Conservation (phyloP, 2,329 filamentous ascomycete species). For the Pochonia chlamydosporia region DNA sequence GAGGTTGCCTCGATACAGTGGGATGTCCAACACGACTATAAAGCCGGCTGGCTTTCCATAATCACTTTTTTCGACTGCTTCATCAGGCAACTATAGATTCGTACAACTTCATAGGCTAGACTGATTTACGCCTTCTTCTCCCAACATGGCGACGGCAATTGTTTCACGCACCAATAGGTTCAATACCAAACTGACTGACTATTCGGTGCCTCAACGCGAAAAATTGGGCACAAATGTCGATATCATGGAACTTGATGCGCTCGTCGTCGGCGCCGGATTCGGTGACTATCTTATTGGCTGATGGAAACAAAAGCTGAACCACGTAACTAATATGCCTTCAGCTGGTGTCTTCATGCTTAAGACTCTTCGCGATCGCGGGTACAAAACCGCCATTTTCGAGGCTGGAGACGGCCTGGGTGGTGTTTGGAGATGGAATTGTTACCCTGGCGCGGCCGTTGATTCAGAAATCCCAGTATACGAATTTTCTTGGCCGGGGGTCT, state of each 20-base stretch:
- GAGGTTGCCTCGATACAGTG: no score
- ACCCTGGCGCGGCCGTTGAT: conserved; percentile 50
- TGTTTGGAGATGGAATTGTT: conserved; percentile 52
- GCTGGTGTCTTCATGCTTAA: conserved; percentile 46
- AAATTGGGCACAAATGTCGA: background rate
- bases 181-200: background rate
- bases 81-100: background rate
- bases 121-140: no score
- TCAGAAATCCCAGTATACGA: conserved; percentile 48
- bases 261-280: conserved; percentile 41
- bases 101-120: no score
- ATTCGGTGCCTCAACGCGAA: conserved; percentile 6
- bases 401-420: conserved; percentile 45
- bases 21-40: no score
- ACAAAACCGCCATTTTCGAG: conserved; percentile 45
- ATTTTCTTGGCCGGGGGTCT: conserved; percentile 45
- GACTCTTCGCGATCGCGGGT: conserved; percentile 42
- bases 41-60: no score
- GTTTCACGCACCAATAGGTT: background rate
- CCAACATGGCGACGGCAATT: background rate
- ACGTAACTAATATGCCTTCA: conserved; percentile 5
- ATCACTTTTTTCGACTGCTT: no score
- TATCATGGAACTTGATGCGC: conserved; percentile 22
- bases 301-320: no score
- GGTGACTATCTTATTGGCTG: conserved; percentile 17